Conservation (phyloP, 2,329 filamentous ascomycete genomes). For the Metarhizium robertsii region DNA sequence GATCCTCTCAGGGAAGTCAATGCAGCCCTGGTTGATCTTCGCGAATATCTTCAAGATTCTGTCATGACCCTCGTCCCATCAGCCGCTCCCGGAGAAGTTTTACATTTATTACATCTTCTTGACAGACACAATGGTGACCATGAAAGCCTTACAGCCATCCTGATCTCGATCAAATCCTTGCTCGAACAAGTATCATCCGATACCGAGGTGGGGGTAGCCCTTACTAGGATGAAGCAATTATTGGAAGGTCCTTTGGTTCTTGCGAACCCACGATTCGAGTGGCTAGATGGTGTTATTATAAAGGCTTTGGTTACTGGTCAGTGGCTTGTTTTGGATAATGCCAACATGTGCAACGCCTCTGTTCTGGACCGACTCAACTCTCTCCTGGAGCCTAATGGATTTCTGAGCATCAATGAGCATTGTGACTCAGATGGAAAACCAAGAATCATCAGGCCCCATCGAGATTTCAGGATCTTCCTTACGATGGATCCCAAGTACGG, state of each 20-base stretch:
- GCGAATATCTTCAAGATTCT: conserved; percentile 40
- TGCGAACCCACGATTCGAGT: conserved; percentile 79
- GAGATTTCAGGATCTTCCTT: conserved; percentile 83
- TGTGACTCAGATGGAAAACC: conserved; percentile 74
- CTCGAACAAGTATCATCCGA: conserved; percentile 30
- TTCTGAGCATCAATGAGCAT: conserved; percentile 87
- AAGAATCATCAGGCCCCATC: conserved; percentile 70
- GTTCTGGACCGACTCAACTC: conserved; percentile 94
- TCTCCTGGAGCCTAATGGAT: conserved; percentile 80
- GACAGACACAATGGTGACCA: conserved; percentile 29
- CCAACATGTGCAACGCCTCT: conserved; percentile 90
- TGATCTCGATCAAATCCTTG: conserved; percentile 29
- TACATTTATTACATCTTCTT: conserved; percentile 43
- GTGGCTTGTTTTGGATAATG: conserved; percentile 94
- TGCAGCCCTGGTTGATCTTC: conserved; percentile 38
- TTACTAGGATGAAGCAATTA: conserved; percentile 39
- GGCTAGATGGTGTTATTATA: conserved; percentile 89
- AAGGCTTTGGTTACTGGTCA: conserved; percentile 76
- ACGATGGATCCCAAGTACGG: conserved; percentile 89
- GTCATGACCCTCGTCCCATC: conserved; percentile 39
- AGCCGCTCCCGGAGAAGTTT: conserved; percentile 33
- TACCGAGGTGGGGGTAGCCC: conserved; percentile 35
- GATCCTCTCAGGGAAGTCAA: conserved; percentile 69
- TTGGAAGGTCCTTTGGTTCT: conserved; percentile 46
- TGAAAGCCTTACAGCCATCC: conserved; percentile 27